These are phyloP conservation scores for Microbotryum lychnidis-dioicae DNA, from an alignment of 1,284 basidiomycete species.

Conservation along the genomic window DNA sequence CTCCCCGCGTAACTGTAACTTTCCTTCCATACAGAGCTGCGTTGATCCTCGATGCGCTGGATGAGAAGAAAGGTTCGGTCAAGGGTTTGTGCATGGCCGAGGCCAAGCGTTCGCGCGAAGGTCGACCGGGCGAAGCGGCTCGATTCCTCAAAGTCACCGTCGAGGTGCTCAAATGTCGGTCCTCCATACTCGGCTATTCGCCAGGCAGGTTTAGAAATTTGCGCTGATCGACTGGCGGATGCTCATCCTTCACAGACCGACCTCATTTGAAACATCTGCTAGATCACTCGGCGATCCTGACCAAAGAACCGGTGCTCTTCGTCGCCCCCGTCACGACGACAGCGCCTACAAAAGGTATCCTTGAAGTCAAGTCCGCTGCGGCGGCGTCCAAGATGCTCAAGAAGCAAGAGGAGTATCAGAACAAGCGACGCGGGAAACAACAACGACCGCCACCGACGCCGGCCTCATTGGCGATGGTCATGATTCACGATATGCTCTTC, in stretches of 20 bases:
- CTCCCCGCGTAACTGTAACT: too few species aligned
- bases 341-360: constrained; percentile 15
- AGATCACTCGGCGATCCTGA: constrained; percentile 20
- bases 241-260: constrained; percentile 14
- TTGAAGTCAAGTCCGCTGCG: constrained; percentile 10
- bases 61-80: constrained; percentile 77
- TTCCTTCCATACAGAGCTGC: constrained; percentile 44
- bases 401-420: constrained; percentile 1
- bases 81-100: constrained; percentile 64
- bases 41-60: constrained; percentile 68
- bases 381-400: constrained; percentile 20
- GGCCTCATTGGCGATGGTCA: constrained; percentile 57
- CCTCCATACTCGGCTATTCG: not conserved
- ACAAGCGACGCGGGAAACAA: not conserved
- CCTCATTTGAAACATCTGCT: constrained; percentile 29
- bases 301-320: constrained; percentile 28
- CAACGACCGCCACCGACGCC: constrained; percentile 18
- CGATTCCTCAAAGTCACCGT: constrained; percentile 52
- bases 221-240: too few species aligned
- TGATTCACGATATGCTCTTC: constrained; percentile 79
- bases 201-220: not conserved
- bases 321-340: constrained; percentile 19
- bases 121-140: constrained; percentile 60
- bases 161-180: constrained; percentile 83
- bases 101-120: constrained; percentile 42